phyloP scores from a whole-genome alignment of 352 stramenopile species.

The Globisporangium okanoganense region DNA sequence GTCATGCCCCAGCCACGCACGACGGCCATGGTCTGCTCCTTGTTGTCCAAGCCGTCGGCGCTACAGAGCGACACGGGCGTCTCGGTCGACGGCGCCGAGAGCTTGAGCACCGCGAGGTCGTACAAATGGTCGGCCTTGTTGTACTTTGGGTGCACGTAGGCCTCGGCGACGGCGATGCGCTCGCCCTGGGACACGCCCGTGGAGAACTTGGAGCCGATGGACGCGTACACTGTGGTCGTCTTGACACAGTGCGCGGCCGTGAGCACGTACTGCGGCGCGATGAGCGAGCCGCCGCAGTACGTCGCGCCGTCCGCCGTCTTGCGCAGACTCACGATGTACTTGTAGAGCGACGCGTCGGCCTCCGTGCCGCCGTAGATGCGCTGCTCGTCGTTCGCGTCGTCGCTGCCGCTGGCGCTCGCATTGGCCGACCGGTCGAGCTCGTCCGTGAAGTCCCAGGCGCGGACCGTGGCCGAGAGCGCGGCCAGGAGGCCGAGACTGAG shows the following conservation, averaged over 20 bases:
- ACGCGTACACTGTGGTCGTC: conserved; percentile 38
- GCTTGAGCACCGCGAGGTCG: conserved; percentile 57
- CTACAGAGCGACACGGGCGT: conserved; percentile 29
- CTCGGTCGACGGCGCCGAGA: conserved; percentile 33
- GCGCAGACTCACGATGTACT: conserved; percentile 58
- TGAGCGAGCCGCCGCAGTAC: conserved; percentile 66
- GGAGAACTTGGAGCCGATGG: conserved; percentile 42
- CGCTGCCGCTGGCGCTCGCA: conserved; percentile 15
- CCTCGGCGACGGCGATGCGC: conserved; percentile 40
- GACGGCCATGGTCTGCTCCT: conserved; percentile 44
- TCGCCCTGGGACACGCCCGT: conserved; percentile 38
- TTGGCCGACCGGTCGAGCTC: conserved; percentile 6
- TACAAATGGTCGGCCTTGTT: conserved; percentile 44
- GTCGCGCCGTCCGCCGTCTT: conserved; percentile 31
- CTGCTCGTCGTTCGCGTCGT: conserved; percentile 31
- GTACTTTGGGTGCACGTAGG: conserved; percentile 52
- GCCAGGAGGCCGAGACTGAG: conserved; percentile 6
- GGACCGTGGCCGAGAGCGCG: conserved; percentile 6
- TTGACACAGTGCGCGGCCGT: conserved; percentile 75
- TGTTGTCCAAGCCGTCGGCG: conserved; percentile 44
- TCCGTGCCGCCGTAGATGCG: conserved; percentile 63
- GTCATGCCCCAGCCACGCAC: conserved; percentile 62
- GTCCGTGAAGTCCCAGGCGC: conserved; percentile 25
- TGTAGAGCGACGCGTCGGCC: conserved; percentile 41
- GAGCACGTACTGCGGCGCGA: conserved; percentile 59